A percentile compares a stretch with the other conserved stretches of the same genome.
Conservation (phyloP, 169 alveolate genomes). For the Plasmodium ovale region DNA sequence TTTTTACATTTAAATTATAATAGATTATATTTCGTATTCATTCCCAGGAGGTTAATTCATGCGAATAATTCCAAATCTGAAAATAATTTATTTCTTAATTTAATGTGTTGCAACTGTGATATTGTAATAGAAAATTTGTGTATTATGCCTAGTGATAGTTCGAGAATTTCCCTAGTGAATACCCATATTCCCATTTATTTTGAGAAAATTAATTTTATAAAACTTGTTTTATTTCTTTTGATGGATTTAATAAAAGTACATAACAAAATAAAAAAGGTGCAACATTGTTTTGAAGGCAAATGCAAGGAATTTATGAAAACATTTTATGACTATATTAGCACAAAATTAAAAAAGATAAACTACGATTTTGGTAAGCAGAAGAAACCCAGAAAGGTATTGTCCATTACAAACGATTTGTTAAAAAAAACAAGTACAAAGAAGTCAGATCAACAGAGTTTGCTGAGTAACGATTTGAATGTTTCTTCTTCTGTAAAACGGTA, state of each 20-base stretch:
- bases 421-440: conserved; percentile 30
- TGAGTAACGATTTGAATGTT: conserved; percentile 35
- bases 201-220: conserved; percentile 50
- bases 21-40: conserved; percentile 50
- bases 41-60: conserved; percentile 27
- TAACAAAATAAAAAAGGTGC: conserved; percentile 57
- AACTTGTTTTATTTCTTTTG: conserved; percentile 43
- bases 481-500: conserved; percentile 30
- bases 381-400: conserved; percentile 15
- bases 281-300: conserved; percentile 37
- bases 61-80: conserved; percentile 10
- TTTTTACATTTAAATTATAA: conserved; percentile 70
- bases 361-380: conserved; percentile 27
- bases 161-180: conserved; percentile 5
- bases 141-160: conserved; percentile 28
- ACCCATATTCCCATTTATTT: conserved; percentile 25
- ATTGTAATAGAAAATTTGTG: conserved; percentile 53
- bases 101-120: conserved; percentile 46
- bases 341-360: conserved; percentile 25
- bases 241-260: conserved; percentile 42
- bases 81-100: conserved; percentile 32
- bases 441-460: conserved; percentile 20
- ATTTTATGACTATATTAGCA: conserved; percentile 25
- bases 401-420: conserved; percentile 17
- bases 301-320: conserved; percentile 58